Percentiles rank a stretch among this genome's conserved stretches.
Evolutionary conservation across 106 monocot species (phyloP).

Genomic region (Chionographis japonica): DNA sequence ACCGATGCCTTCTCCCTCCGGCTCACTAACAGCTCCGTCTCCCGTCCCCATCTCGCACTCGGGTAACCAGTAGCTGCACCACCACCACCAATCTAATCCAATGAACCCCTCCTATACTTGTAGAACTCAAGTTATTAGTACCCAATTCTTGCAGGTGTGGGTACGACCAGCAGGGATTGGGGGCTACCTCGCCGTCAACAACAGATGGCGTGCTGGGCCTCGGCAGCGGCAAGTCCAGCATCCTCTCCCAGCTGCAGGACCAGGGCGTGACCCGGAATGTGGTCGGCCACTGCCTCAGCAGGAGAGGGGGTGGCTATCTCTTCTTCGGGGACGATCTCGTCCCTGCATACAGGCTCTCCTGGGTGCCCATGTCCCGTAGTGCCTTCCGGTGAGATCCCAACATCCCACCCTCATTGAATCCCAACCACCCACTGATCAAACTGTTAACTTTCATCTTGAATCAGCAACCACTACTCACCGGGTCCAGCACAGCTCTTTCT

Average conservation of each 20-base stretch:
- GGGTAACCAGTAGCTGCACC: slow-evolving; percentile 17
- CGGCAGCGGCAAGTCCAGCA: slow-evolving; percentile 49
- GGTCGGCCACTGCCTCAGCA: slow-evolving; percentile 75
- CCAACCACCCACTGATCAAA: neutral
- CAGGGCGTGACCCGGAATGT: slow-evolving; percentile 60
- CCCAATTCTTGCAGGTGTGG: slow-evolving; percentile 43
- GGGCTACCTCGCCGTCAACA: slow-evolving; percentile 5
- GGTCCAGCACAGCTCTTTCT: slow-evolving; percentile 50
- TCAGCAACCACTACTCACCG: slow-evolving; percentile 78
- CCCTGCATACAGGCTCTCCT: slow-evolving; percentile 41
- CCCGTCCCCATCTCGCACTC: slow-evolving; percentile 51
- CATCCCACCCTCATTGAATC: no score
- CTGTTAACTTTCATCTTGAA: neutral
- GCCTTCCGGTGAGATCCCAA: slow-evolving; percentile 15
- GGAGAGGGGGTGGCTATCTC: slow-evolving; percentile 59
- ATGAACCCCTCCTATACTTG: no score
- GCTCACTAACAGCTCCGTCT: slow-evolving; percentile 44
- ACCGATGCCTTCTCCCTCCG: slow-evolving; percentile 45
- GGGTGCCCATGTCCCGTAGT: slow-evolving; percentile 50
- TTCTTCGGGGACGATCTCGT: slow-evolving; percentile 82
- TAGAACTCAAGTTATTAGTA: no score
- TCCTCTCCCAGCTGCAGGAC: slow-evolving; percentile 55
- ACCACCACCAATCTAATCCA: no score
- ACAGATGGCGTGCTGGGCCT: slow-evolving; percentile 84
- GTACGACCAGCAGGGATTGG: slow-evolving; percentile 59